Base-by-base conservation (phyloP, 129 eudicot genomes). In the Artemisia tridentata region DNA sequence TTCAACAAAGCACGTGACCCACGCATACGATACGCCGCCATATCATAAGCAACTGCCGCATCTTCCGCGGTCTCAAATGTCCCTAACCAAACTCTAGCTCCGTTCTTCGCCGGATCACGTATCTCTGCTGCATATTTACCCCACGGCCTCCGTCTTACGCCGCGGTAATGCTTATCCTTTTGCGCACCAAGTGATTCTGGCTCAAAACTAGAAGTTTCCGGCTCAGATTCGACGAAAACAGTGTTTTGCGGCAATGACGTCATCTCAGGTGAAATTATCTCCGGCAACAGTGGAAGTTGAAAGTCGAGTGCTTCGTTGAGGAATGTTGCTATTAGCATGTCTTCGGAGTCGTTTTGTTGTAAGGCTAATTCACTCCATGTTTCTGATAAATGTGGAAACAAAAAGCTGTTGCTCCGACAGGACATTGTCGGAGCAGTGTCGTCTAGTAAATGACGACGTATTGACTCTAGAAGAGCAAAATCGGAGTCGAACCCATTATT, bases 101-200 rank as follows among this genome's bases (percentile, higher is more conserved):
- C 97, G n/a, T 83, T 85, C 80, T 82, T 91, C 62, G 95, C 87
- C 41, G 97, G 97, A 38, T 90, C 97, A 63, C 97, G 58, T 7
- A 90, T 90, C 79, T 90, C 97, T 81, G 95, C 97, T 68, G 97
- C 97, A 11, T 73, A 90, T 65, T 85, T 85, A 17, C 97, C 95
- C 97, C 97, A 91, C 29, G 95, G 97, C 69, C 97, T 84, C 38
- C 83, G 76, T 62, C 95, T 75, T 1, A 91, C 97, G 0, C 95
- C 95, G 49, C 97, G 78, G 57, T 87, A 87, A 45, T 85, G 95
- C 68, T 78, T 85, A 54, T 82, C 89, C 61, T 23, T 83, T 29
- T 78, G 62, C 56, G 56, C 45, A 3, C 55, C 55, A 50, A 50
- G 64, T 66, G 73, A 11, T 1, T 29, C 72, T 12, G 74, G 25